Evolutionary conservation across 768 basidiomycete genomes (phyloP), one percentile per base, ranked within the genome.

Genomic region (Fibroporia radiculosa): DNA sequence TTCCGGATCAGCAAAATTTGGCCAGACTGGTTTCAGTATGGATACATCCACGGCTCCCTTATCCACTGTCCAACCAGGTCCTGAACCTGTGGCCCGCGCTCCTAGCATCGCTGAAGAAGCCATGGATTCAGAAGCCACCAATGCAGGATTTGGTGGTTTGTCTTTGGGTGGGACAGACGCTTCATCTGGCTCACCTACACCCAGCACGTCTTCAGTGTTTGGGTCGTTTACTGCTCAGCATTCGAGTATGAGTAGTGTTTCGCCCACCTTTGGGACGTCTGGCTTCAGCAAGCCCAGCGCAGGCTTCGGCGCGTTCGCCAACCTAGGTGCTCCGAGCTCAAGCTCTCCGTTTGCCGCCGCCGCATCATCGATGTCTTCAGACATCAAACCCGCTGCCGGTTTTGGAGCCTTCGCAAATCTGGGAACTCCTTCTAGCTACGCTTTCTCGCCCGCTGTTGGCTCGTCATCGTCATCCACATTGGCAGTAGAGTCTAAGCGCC

Each of bases 251-350:
- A n/a, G n/a, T n/a, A n/a, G n/a, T n/a, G n/a, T n/a, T n/a, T n/a
- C n/a, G n/a, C 29, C 29, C n/a, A n/a, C 8, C 29, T 31, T n/a
- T 8, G 29, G 29, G n/a, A 40, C 51, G 11, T 49, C 44, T 29
- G 7, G 25, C 43, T 3, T 49, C 33, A 12, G 55, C 11, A 51
- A 54, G 25, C 59, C 60, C 14, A 51, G 54, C 1, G 53, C 58
- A 0, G 63, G 63, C 1, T 59, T 61, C 22, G 63, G 63, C 4
- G 55, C 58, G 7, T 63, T 62, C 40, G 55, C 52, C 12, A 58
- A 53, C 24, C 48, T 47, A 27, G 48, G 50, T 5, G 46, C 55
- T 1, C 51, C 53, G 22, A 48, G 41, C 4, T 27, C 51, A 23
- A 24, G 19, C 10, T 16, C 46, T 4, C 22, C 20, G 12, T 20